phyloP scores from a whole-genome alignment of 257 asterid genomes.

The Solanum pennellii region DNA sequence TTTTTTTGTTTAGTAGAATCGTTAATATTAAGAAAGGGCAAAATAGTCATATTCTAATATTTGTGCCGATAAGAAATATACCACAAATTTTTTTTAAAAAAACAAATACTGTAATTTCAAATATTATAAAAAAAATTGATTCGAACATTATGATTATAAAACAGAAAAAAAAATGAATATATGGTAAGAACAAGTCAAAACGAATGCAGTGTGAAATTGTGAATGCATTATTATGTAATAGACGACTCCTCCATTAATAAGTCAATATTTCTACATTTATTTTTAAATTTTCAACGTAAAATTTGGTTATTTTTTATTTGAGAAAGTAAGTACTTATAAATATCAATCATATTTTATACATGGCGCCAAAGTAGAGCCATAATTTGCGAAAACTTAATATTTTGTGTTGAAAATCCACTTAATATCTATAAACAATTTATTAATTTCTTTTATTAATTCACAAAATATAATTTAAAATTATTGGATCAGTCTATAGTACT shows the following conservation, averaged over 20 bases:
- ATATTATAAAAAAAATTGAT: neutral
- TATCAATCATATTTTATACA: neutral
- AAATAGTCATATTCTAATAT: neutral
- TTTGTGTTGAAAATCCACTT: neutral
- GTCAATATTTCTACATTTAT: neutral
- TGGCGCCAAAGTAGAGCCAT: neutral
- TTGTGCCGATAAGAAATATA: neutral
- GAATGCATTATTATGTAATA: neutral
- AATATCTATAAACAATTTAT: neutral
- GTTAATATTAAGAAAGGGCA: neutral
- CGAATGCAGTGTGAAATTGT: neutral
- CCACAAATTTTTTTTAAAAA: neutral
- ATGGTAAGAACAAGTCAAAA: neutral
- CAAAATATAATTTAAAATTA: neutral
- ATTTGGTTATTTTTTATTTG: neutral
- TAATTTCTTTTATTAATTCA: neutral
- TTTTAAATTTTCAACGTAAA: neutral
- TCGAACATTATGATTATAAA: too few species aligned
- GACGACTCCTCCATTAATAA: neutral
- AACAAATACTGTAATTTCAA: neutral
- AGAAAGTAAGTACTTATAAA: neutral
- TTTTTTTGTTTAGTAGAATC: neutral
- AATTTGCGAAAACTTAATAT: neutral
- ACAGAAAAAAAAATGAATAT: neutral
- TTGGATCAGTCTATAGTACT: neutral